A percentile compares a stretch with the other conserved stretches of the same genome.
Evolutionary conservation across 345 rosid genomes (phyloP).

Genomic region (Capsella bursapastoris): DNA sequence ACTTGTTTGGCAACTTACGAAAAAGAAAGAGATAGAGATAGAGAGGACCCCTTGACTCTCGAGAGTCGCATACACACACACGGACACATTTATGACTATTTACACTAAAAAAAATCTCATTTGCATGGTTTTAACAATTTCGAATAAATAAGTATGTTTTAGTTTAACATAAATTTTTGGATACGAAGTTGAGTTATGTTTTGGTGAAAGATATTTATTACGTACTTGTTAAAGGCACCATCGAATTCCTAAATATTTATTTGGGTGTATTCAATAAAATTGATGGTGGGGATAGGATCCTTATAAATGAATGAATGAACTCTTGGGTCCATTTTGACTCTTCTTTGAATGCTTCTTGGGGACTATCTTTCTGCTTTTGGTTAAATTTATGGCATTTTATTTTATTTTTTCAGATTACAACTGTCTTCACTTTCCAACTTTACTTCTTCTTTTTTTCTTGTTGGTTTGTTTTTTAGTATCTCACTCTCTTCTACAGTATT

Average conservation of each 20-base stretch:
- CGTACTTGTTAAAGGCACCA: slow-evolving; percentile 11
- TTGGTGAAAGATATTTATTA: slow-evolving; percentile 31
- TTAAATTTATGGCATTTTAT: slow-evolving; percentile 36
- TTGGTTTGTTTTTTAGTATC: background rate
- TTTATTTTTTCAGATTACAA: slow-evolving; percentile 24
- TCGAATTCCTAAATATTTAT: background rate
- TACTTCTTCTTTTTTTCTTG: background rate
- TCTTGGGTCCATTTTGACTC: slow-evolving; percentile 41
- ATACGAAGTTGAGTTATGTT: slow-evolving; percentile 25
- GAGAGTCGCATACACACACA: slow-evolving; percentile 42
- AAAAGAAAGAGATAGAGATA: background rate
- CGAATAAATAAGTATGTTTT: background rate
- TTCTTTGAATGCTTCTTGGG: slow-evolving; percentile 30
- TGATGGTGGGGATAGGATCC: slow-evolving; percentile 38
- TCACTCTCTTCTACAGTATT: background rate
- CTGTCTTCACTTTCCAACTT: slow-evolving; percentile 34
- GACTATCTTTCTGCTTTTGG: slow-evolving; percentile 42
- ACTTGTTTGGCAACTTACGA: slow-evolving; percentile 36
- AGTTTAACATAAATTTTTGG: background rate
- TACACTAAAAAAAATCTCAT: slow-evolving; percentile 28
- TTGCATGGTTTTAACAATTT: slow-evolving; percentile 3
- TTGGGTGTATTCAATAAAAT: slow-evolving; percentile 23
- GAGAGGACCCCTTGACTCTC: slow-evolving; percentile 24
- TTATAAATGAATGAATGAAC: slow-evolving; percentile 20
- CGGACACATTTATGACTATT: slow-evolving; percentile 39